A percentile compares a stretch with the other conserved stretches of the same genome.
phyloP scores from a whole-genome alignment of 2,329 filamentous ascomycete species.

The Colletotrichum endophyticum region DNA sequence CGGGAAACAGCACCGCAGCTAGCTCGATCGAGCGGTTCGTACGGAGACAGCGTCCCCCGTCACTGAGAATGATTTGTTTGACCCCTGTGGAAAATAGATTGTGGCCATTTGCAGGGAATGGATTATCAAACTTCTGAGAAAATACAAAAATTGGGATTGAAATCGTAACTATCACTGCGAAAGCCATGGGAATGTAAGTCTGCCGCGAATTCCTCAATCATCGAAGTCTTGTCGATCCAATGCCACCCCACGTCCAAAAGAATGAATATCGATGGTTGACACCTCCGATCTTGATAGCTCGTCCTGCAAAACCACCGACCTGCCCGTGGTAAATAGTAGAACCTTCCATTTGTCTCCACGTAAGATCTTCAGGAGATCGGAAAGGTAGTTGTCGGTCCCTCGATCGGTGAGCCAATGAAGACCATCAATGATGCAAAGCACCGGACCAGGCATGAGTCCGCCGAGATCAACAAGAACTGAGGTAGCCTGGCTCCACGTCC shows the following conservation, averaged over 20 bases:
- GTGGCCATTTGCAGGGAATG: background rate
- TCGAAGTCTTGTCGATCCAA: background rate
- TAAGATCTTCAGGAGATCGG: background rate
- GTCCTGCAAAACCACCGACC: background rate
- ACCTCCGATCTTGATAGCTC: background rate
- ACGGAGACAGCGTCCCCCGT: background rate
- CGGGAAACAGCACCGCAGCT: background rate
- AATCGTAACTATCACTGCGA: too few species aligned
- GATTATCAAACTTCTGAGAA: too few species aligned
- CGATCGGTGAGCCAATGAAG: background rate
- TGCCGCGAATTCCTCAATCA: too few species aligned
- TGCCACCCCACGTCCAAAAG: background rate
- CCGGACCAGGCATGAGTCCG: background rate
- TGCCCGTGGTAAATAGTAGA: background rate
- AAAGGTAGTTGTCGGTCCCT: background rate
- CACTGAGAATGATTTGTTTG: fast-evolving
- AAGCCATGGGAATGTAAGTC: too few species aligned
- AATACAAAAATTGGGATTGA: too few species aligned
- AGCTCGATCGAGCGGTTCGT: background rate
- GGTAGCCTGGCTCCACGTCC: background rate
- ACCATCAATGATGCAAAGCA: background rate
- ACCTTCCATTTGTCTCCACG: background rate
- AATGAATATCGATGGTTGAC: background rate
- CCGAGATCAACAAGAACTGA: background rate
- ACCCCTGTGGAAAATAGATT: background rate